Evolutionary conservation across 805 yeast species (phyloP).

Genomic region (Saccharomycopsis sp.): DNA sequence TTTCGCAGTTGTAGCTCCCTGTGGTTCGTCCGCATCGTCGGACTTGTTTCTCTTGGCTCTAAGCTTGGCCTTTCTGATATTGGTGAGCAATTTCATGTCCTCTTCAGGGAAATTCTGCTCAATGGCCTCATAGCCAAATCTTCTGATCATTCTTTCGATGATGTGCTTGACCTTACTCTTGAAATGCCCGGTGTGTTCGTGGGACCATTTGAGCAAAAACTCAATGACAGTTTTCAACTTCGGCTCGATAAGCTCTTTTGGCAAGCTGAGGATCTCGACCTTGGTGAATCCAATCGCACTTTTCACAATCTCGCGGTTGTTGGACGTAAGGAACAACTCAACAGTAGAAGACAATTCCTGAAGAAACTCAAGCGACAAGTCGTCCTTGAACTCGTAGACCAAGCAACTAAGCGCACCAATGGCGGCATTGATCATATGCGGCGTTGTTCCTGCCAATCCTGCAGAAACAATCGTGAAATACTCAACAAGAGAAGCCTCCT

Average conservation of each 20-base stretch:
- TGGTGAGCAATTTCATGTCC: constrained; percentile 73
- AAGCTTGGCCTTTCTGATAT: constrained; percentile 79
- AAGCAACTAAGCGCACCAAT: constrained; percentile 85
- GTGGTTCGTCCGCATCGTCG: constrained; percentile 25
- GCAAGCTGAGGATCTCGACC: constrained; percentile 76
- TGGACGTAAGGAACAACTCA: constrained; percentile 83
- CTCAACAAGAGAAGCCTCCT: constrained; percentile 67
- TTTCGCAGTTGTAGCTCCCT: constrained; percentile 23
- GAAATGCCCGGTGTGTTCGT: constrained; percentile 93
- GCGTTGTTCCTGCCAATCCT: constrained; percentile 89
- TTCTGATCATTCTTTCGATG: constrained; percentile 82
- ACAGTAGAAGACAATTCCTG: constrained; percentile 79
- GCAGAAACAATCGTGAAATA: constrained; percentile 92
- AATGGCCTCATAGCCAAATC: constrained; percentile 83
- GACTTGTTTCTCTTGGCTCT: constrained; percentile 70
- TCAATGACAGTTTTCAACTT: constrained; percentile 60
- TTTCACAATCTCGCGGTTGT: constrained; percentile 88
- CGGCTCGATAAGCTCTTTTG: constrained; percentile 64
- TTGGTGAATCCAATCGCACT: constrained; percentile 92
- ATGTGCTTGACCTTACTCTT: constrained; percentile 89
- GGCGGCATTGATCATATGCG: constrained; percentile 96
- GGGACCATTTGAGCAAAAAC: constrained; percentile 84
- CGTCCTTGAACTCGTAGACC: constrained; percentile 74
- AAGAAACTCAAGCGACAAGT: constrained; percentile 51
- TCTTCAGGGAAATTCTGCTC: constrained; percentile 85